Evolutionary conservation across 441 rosid genomes (phyloP), one percentile per base, ranked within the genome.

Genomic region (Adansonia madagascariensis): DNA sequence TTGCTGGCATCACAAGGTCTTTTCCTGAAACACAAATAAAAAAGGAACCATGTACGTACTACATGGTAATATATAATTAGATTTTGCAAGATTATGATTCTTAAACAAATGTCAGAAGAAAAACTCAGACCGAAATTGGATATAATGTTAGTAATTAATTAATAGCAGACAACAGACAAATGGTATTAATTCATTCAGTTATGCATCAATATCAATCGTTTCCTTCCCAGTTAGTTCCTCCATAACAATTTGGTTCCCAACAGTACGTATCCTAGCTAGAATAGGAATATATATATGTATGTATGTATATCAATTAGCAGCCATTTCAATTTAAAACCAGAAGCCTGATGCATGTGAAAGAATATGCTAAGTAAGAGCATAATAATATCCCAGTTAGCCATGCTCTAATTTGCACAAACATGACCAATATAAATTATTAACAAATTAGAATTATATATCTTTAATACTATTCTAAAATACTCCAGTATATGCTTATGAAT

Each of bases 401-500:
- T 31, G 55, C 67, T 12, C 44, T 14, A 31, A 62, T 62, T 62
- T 27, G n/a, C 31, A 14, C 17, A 62, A 62, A 62, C 43, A 62
- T 62, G 67, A 62, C 67, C 67, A 0, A 11, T 60, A 4, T 60
- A 22, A 41, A 22, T 4, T 9, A 60, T 60, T 61, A 27, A 5
- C 7, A 61, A 27, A 27, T 24, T 3, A 27, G 6, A 60, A 5
- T 27, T 60, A 27, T 24, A 61, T 31, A 27, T 61, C 11, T 61
- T 65, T 46, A 8, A 50, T 8, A 20, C 15, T 53, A 73, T 67
- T 10, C n/a, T 43, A 35, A 35, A 35, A 0, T 56, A 22, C 10
- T 11, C 2, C 69, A 77, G 88, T 75, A 83, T 81, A 83, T 85
- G 86, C 85, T 61, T 47, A 52, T 73, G 77, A 78, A 70, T 71